A percentile compares a stretch with the other conserved stretches of the same genome.
These are phyloP conservation scores for Metschnikowia kunwiensis DNA, from an alignment of 805 yeast genomes.

Conservation along the genomic window DNA sequence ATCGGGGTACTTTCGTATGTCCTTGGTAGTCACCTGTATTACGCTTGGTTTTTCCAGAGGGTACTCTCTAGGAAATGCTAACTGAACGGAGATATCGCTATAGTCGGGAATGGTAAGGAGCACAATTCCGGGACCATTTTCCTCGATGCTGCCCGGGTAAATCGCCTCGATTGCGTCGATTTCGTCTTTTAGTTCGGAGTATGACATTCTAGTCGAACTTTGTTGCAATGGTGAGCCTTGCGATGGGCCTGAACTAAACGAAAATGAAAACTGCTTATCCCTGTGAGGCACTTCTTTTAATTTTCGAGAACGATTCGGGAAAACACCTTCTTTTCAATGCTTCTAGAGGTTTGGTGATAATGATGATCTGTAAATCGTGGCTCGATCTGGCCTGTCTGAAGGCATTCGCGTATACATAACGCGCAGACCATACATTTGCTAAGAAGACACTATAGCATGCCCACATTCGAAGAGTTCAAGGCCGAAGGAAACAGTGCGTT, in stretches of 20 bases:
- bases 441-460: too few relatives aligned
- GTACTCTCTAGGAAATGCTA: conserved; percentile 69
- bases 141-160: conserved; percentile 60
- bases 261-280: not conserved
- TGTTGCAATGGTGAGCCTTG: not conserved
- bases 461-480: conserved; percentile 32
- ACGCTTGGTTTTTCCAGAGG: conserved; percentile 66
- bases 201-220: conserved; percentile 6
- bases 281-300: too few relatives aligned
- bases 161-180: conserved; percentile 83
- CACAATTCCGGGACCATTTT: conserved; percentile 37
- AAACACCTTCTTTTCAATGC: not conserved
- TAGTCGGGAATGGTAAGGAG: conserved; percentile 61
- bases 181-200: conserved; percentile 49
- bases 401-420: too few relatives aligned
- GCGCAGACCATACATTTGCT: too few relatives aligned
- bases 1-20: conserved; percentile 38
- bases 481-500: conserved; percentile 55
- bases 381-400: too few relatives aligned
- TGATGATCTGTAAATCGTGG: too few relatives aligned
- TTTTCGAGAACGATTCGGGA: too few relatives aligned
- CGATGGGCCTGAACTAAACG: too few relatives aligned
- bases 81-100: conserved; percentile 54
- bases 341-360: not conserved
- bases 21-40: conserved; percentile 48